Percentiles rank a stretch among this genome's conserved stretches.
These are phyloP conservation scores for Penicillium parvum DNA, from an alignment of 495 filamentous ascomycete genomes.

Conservation along the genomic window DNA sequence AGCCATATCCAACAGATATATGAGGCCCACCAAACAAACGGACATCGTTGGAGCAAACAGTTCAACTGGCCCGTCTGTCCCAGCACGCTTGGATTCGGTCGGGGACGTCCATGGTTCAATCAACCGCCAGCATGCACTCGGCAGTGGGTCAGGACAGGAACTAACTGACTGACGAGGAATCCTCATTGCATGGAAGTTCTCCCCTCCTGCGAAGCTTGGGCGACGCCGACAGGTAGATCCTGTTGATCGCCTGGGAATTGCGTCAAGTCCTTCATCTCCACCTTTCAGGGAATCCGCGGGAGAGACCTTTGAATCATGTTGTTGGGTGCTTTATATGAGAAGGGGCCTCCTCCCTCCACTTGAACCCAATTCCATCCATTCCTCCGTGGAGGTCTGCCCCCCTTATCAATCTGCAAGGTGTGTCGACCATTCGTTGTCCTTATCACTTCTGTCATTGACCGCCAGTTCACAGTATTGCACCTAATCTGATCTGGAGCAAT, in stretches of 20 bases:
- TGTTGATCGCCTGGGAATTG: conserved; percentile 8
- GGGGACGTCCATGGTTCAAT: conserved; percentile 4
- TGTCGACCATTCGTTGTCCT: not conserved
- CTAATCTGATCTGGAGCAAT: not conserved
- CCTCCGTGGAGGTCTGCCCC: not conserved
- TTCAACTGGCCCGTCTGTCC: not conserved
- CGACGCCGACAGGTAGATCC: conserved; percentile 1
- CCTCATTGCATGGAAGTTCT: conserved; percentile 1
- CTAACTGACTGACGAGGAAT: conserved; percentile 1
- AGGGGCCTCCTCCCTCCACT: not conserved
- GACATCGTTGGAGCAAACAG: not conserved
- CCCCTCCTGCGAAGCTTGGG: conserved; percentile 3
- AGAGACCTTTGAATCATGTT: not conserved
- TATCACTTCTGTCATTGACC: not conserved
- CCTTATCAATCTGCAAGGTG: too few species aligned
- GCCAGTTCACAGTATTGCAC: not conserved
- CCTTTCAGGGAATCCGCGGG: not conserved
- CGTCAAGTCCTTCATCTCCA: conserved; percentile 1
- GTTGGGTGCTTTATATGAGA: not conserved
- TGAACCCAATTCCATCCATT: too few species aligned
- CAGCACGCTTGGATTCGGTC: conserved; percentile 1
- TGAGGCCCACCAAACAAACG: not conserved
- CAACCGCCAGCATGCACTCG: conserved; percentile 9
- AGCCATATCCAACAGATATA: not conserved
- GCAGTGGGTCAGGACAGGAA: conserved; percentile 19